Evolutionary conservation across 148 eudicot species (phyloP).

Genomic region (Fagopyrum tataricum): DNA sequence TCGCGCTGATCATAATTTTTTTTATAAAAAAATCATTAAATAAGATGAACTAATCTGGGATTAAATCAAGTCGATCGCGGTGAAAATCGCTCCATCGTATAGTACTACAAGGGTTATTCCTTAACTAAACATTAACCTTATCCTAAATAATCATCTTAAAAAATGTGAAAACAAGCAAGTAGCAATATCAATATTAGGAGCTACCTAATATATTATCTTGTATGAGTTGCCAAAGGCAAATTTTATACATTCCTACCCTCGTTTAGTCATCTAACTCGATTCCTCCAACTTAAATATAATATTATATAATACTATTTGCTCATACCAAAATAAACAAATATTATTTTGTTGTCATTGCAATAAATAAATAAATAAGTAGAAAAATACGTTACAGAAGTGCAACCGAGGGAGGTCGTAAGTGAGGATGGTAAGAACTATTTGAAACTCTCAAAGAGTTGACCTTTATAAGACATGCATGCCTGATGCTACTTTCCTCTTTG

Average conservation of each 20-base stretch:
- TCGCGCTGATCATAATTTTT: too few relatives aligned
- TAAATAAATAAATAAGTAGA: neutral
- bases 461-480: neutral
- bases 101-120: too few relatives aligned
- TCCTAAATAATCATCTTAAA: too few relatives aligned
- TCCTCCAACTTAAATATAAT: neutral
- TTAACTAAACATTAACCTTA: too few relatives aligned
- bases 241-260: neutral
- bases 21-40: too few relatives aligned
- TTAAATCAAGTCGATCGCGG: too few relatives aligned
- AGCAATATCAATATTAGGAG: too few relatives aligned
- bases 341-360: neutral
- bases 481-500: neutral
- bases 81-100: too few relatives aligned
- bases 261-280: neutral
- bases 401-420: constrained; percentile 47
- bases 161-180: too few relatives aligned
- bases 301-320: too few relatives aligned
- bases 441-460: constrained; percentile 2
- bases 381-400: neutral
- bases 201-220: neutral
- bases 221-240: neutral
- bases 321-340: too few relatives aligned
- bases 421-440: constrained; percentile 26
- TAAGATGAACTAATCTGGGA: too few relatives aligned